Base-by-base conservation (phyloP, 352 stramenopile genomes). In the Globisporangium mamillatum region DNA sequence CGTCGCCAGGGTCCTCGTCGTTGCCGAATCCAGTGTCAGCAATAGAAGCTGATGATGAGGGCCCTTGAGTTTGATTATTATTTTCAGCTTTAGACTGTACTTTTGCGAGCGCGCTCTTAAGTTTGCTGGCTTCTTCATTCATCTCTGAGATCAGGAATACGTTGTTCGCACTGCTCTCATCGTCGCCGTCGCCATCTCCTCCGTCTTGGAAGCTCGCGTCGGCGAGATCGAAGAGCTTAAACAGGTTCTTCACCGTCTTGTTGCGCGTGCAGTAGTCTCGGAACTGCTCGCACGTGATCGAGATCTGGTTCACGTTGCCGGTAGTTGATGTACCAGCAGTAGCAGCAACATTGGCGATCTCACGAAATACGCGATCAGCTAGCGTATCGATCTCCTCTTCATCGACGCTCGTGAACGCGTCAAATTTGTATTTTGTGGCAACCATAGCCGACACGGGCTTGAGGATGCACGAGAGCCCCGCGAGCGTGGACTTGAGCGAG, bases 401-500 rank as follows among this genome's bases (percentile, higher is more conserved):
- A 54, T 93, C 76, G 60, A 66, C 24, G 55, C 44, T 50, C 60
- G 52, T 18, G 48, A 14, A 60, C 4, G 68, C 22, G 25, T 46
- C n/a, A 53, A 24, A 10, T 10, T 62, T 16, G 44, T 67, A 20
- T 25, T 69, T 72, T 16, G 27, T 8, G 32, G 24, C 24, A 32
- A 64, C 22, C 7, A 38, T 63, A 0, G 62, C 36, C 0, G 66
- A 66, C 12, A 68, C 64, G 18, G 73, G 66, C 53, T 75, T 76
- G n/a, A 95, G 58, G 32, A 94, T 86, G 59, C 93, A 92, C 9
- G 71, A 60, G 27, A 95, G 72, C 8, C 88, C 88, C 9, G 78
- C 71, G 36, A 95, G 69, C 18, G 88, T 94, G 50, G 88, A 95
- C 73, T 95, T 95, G 38, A 95, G 75, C 22, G 88, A 94, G 63